Base-by-base conservation (phyloP, 2,329 filamentous ascomycete species). In the Claviceps humidiphila region DNA sequence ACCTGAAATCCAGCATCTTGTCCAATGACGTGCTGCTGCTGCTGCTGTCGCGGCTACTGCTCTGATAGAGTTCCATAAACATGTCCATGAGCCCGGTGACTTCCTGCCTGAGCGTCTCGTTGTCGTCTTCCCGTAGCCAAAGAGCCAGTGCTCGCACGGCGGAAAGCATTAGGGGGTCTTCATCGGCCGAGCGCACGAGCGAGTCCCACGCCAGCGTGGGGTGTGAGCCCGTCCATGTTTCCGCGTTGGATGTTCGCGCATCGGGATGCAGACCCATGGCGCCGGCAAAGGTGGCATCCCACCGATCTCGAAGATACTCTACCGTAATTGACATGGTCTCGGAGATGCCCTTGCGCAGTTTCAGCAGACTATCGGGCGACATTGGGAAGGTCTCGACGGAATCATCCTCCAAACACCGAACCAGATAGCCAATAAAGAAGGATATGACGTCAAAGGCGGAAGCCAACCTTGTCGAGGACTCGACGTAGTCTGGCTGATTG, bases 51-150 rank as follows among this genome's bases (percentile, higher is more conserved):
- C 30, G 30, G 9, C 9, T 34, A 34, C 30, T 34, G 2, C 60
- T 61, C 45, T 68, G 68, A 62, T 85, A 86, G 0, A 86, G 67
- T 13, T 82, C 80, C 50, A 84, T 61, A 37, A 85, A 70, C 71
- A 86, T 76, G 57, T 86, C 83, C 54, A 73, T 74, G 49, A 86
- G 64, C 0, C 80, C 81, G 0, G 74, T 72, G 11, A 74, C 75
- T 58, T 83, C 77, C 48, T 69, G 74, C 11, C 80, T 69, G 41
- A 85, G 60, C 7, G 68, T 65, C 14, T 80, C 75, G 42, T 80
- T 80, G 42, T 85, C 82, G 53, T 87, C 82, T 56, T 87, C 83
- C 7, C 79, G 71, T n/a, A 86, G 67, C 84, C 84, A 87, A 17
- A 85, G 71, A 1, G 80, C 74, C 34, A 86, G 60, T 0, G 77